Evolutionary conservation across 768 basidiomycete genomes (phyloP).

Genomic region (Tricholoma saponaceum): DNA sequence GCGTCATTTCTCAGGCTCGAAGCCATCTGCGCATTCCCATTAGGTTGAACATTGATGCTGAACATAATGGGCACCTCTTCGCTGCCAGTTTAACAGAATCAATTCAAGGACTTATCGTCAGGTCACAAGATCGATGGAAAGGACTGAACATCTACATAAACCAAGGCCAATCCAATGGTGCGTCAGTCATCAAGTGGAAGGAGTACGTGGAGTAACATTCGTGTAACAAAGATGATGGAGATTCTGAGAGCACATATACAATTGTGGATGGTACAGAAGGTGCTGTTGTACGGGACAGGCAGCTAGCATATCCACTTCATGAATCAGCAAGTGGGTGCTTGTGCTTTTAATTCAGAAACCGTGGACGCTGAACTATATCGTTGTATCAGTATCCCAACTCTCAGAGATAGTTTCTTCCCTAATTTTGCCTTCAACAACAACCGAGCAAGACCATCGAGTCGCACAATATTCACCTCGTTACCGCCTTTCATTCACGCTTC

Average conservation of each 20-base stretch:
- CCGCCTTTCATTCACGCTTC: slow-evolving; percentile 85
- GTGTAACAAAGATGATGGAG: slow-evolving; percentile 2
- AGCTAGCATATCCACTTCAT: slow-evolving; percentile 26
- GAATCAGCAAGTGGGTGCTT: slow-evolving; percentile 15
- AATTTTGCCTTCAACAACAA: slow-evolving; percentile 38
- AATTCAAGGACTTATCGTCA: slow-evolving; percentile 21
- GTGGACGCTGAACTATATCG: neutral
- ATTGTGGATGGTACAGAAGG: slow-evolving; percentile 14
- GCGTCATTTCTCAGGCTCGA: slow-evolving; percentile 50
- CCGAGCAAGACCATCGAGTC: slow-evolving; percentile 40
- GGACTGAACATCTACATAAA: slow-evolving; percentile 36
- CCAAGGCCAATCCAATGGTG: slow-evolving; percentile 27
- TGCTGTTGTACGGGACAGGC: slow-evolving; percentile 20
- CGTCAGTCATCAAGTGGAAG: slow-evolving; percentile 10
- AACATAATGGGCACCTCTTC: slow-evolving; percentile 4
- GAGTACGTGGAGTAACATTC: neutral
- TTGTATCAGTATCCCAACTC: slow-evolving; percentile 18
- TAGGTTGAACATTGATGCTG: slow-evolving; percentile 25
- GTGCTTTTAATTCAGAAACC: neutral
- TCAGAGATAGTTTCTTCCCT: slow-evolving; percentile 30
- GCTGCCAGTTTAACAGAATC: slow-evolving; percentile 17
- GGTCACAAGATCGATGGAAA: slow-evolving; percentile 32
- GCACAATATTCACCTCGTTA: slow-evolving; percentile 80
- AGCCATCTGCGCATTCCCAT: slow-evolving; percentile 45
- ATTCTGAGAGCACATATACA: slow-evolving; percentile 16